phyloP scores from a whole-genome alignment of 371 early-diverging fungal genomes.

The Mucor plumbeus region DNA sequence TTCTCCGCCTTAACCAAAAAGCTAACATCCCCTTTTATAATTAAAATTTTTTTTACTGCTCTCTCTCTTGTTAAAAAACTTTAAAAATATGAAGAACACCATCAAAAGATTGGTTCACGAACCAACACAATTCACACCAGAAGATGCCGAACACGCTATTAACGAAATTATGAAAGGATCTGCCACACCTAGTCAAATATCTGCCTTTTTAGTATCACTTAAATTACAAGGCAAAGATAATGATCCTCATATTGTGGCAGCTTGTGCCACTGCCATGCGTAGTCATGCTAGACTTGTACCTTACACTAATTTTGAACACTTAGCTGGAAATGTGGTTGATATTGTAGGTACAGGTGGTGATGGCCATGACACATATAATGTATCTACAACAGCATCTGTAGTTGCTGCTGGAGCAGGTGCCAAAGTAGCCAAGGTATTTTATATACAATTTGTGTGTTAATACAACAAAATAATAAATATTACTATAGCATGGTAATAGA shows the following conservation, averaged over 20 bases:
- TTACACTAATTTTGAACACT: conserved; percentile 46
- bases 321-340: conserved; percentile 72
- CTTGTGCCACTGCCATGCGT: conserved; percentile 72
- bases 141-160: conserved; percentile 69
- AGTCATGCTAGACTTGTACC: conserved; percentile 62
- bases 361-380: conserved; percentile 96
- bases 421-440: conserved; percentile 85
- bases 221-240: conserved; percentile 73
- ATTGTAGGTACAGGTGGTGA: conserved; percentile 99
- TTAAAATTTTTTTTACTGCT: not conserved
- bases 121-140: conserved; percentile 70
- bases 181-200: conserved; percentile 83
- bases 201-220: conserved; percentile 82
- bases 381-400: conserved; percentile 90
- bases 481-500: conserved; percentile 86
- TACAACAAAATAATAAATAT: too few species aligned
- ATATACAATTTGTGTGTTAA: too few species aligned
- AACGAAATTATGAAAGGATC: conserved; percentile 77
- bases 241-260: conserved; percentile 82
- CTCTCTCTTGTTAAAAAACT: not conserved
- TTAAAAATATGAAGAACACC: conserved; percentile 49
- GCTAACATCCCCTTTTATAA: not conserved
- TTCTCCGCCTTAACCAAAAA: conserved; percentile 5
- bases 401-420: conserved; percentile 95
- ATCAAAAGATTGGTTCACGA: conserved; percentile 66